phyloP scores from a whole-genome alignment of 768 basidiomycete genomes.

The Obba rivulosa region DNA sequence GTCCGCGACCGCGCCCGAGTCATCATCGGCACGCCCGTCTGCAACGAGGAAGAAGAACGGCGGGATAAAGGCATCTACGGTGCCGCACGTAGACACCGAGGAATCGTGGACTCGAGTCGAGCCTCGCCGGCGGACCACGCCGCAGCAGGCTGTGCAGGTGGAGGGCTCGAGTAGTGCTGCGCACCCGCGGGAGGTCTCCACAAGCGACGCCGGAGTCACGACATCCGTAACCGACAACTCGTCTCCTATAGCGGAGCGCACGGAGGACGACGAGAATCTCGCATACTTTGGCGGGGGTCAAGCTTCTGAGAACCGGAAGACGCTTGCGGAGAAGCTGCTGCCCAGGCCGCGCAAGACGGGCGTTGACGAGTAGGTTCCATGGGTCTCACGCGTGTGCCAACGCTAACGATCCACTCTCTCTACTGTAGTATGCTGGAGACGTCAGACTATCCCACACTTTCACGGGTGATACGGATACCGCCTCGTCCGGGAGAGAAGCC shows the following conservation, averaged over 20 bases:
- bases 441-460: slow-evolving; percentile 45
- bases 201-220: slow-evolving; percentile 47
- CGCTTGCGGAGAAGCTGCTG: slow-evolving; percentile 60
- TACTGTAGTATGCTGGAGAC: slow-evolving; percentile 55
- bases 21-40: slow-evolving; percentile 9
- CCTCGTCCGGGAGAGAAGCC: slow-evolving; percentile 54
- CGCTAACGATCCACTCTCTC: slow-evolving; percentile 3
- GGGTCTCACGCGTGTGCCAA: not conserved
- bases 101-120: slow-evolving; percentile 73
- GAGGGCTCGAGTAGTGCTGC: slow-evolving; percentile 2
- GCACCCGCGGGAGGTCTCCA: slow-evolving; percentile 28
- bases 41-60: slow-evolving; percentile 32
- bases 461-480: slow-evolving; percentile 68
- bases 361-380: slow-evolving; percentile 59
- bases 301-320: slow-evolving; percentile 20
- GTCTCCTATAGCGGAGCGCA: slow-evolving; percentile 28
- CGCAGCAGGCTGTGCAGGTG: slow-evolving; percentile 1
- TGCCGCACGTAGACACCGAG: slow-evolving; percentile 40
- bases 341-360: slow-evolving; percentile 61
- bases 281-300: not conserved
- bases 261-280: slow-evolving; percentile 23
- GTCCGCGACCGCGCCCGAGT: slow-evolving; percentile 24
- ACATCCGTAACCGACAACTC: slow-evolving; percentile 36
- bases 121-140: slow-evolving; percentile 30
- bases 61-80: slow-evolving; percentile 15